Percentiles rank a stretch among this genome's conserved stretches.
Conservation (phyloP, 2,329 filamentous ascomycete species). For the Zasmidium cellare region DNA sequence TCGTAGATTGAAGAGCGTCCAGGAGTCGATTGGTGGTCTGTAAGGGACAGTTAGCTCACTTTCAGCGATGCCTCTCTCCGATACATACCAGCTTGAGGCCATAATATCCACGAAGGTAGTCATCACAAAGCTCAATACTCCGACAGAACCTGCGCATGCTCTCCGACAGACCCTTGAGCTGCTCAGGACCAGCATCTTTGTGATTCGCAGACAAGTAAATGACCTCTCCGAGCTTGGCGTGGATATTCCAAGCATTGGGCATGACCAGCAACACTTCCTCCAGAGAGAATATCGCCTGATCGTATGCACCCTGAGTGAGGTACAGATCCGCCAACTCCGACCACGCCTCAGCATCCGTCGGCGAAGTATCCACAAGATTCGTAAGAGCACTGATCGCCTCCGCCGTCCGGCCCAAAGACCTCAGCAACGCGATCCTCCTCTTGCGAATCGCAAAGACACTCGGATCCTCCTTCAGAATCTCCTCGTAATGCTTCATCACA, state of each 20-base stretch:
- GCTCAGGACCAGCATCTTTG: constrained; percentile 37
- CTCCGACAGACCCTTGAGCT: constrained; percentile 61
- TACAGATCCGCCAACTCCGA: constrained; percentile 88
- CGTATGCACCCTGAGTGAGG: constrained; percentile 71
- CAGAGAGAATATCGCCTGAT: constrained; percentile 81
- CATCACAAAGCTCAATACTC: constrained; percentile 89
- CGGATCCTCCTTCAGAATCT: constrained; percentile 69
- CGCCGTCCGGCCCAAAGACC: constrained; percentile 65
- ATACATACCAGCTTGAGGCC: constrained; percentile 67
- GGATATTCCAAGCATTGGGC: constrained; percentile 96
- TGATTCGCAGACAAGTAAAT: constrained; percentile 63
- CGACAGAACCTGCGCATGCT: constrained; percentile 83
- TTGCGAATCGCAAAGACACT: constrained; percentile 86
- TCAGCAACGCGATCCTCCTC: constrained; percentile 76
- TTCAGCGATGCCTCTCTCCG: constrained; percentile 46
- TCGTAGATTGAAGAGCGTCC: constrained; percentile 22
- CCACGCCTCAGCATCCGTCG: constrained; percentile 92
- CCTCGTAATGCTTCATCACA: constrained; percentile 76
- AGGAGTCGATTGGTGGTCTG: constrained; percentile 27
- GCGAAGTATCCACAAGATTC: constrained; percentile 75
- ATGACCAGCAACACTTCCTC: constrained; percentile 86
- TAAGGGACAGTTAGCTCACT: constrained; percentile 15
- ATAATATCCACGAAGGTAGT: constrained; percentile 90
- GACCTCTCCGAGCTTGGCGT: constrained; percentile 83
- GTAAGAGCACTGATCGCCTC: constrained; percentile 77